Evolutionary conservation across 345 rosid genomes (phyloP), one percentile per base, ranked within the genome.

Genomic region (Citrus cavaleriei): DNA sequence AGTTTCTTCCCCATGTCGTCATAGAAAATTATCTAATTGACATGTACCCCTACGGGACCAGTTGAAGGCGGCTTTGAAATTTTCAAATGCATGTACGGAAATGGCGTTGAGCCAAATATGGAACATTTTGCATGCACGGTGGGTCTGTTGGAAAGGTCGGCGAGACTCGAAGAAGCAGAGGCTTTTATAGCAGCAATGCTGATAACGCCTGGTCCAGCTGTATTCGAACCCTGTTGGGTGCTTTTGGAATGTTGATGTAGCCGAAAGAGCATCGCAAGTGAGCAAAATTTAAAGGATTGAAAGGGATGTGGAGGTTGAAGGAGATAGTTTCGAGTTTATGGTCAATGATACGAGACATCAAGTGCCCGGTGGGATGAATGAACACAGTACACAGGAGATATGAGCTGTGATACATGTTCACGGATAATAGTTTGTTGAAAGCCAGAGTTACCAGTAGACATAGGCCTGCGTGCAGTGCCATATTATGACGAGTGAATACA

Each of bases 61-160:
- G 80, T 89, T 27, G 83, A 81, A 69, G 89, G 84, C 79, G 90
- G 92, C 66, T 78, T 63, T 30, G 12, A 70, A 30, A 63, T 82
- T 79, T 89, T 89, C 57, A 58, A 72, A 63, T 19, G 68, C 79
- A 86, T 88, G 87, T 55, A 58, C 14, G 18, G 63, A 25, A 57
- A 85, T 21, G 74, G 82, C 19, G 21, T 85, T 1, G 70, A 78
- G 32, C 90, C 89, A 4, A 77, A 71, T 2, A 86, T 82, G 68
- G 91, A 88, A 30, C 92, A 88, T 68, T 83, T 67, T 74, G 87
- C 80, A 13, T 85, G 92, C 63, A 77, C 84, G 88, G 87, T 91
- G 8, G 92, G 84, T 76, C 83, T 91, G 34, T 54, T 91, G 83
- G 91, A 89, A 4, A 83, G 91, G n/a, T 85, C 84, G 25, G 92